These are phyloP conservation scores for Mycena sanguinolenta DNA, from an alignment of 768 basidiomycete genomes.

Conservation along the genomic window DNA sequence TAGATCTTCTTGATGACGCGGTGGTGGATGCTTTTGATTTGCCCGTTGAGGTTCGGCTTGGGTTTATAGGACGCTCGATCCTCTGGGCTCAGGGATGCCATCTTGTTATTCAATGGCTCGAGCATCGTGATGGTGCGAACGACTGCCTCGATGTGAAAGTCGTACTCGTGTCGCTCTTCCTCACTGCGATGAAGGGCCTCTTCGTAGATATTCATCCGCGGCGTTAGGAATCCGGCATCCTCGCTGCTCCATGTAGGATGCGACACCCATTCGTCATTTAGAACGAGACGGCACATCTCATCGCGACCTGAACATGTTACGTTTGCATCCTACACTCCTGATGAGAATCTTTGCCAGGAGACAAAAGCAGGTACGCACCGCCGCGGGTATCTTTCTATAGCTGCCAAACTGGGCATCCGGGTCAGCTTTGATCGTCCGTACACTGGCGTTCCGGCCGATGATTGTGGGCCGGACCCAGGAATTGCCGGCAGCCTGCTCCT, in stretches of 20 bases:
- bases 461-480: conserved; percentile 67
- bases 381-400: conserved; percentile 86
- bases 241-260: conserved; percentile 97
- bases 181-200: conserved; percentile 96
- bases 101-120: conserved; percentile 92
- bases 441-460: conserved; percentile 51
- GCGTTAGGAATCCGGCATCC: conserved; percentile 90
- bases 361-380: conserved; percentile 62
- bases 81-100: conserved; percentile 80
- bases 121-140: conserved; percentile 90
- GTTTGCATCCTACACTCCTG: conserved; percentile 75
- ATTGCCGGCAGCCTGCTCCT: conserved; percentile 61
- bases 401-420: conserved; percentile 85
- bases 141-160: conserved; percentile 98
- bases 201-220: conserved; percentile 96
- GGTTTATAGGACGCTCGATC: conserved; percentile 87
- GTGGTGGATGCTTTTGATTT: conserved; percentile 91
- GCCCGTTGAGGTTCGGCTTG: conserved; percentile 89
- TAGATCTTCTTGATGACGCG: conserved; percentile 98
- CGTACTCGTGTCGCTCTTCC: conserved; percentile 98
- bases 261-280: conserved; percentile 99
- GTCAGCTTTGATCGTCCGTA: conserved; percentile 73
- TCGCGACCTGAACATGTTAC: conserved; percentile 95
- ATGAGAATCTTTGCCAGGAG: conserved; percentile 13
- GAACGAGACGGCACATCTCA: conserved; percentile 94